These are phyloP conservation scores for Monoraphidium neglectum DNA, from an alignment of 139 green algal genomes.

Conservation along the genomic window DNA sequence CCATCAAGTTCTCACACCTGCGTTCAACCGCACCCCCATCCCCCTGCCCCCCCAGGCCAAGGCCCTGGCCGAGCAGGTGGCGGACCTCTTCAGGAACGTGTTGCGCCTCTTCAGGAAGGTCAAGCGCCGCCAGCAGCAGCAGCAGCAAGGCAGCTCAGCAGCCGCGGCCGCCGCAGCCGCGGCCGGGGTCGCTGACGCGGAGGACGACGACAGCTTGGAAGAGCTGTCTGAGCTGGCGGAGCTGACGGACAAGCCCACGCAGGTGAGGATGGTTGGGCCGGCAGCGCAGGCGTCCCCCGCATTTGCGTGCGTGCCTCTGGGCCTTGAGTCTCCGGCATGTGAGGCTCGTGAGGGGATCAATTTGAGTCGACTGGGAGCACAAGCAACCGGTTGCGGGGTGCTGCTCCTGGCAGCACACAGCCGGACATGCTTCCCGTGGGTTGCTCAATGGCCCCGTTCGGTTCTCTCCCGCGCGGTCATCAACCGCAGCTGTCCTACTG, in stretches of 20 bases:
- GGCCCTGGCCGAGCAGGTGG: constrained; percentile 46
- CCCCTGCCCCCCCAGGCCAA: not conserved
- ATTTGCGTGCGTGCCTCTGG: too few relatives aligned
- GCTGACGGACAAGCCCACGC: constrained; percentile 34
- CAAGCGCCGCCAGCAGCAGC: not conserved
- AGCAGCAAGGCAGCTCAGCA: constrained; percentile 31
- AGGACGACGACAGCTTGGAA: not conserved
- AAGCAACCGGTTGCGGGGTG: too few relatives aligned
- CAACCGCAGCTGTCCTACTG: constrained; percentile 54
- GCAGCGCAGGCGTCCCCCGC: too few relatives aligned
- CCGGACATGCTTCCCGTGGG: too few relatives aligned
- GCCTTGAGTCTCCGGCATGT: too few relatives aligned
- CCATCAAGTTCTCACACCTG: too few relatives aligned
- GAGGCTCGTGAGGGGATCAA: too few relatives aligned
- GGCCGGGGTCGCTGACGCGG: not conserved
- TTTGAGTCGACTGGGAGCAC: too few relatives aligned
- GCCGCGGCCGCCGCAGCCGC: not conserved
- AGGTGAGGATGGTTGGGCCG: too few relatives aligned
- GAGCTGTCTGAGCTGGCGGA: constrained; percentile 49
- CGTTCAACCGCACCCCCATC: not conserved
- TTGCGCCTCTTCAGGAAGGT: constrained; percentile 65
- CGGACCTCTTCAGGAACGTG: constrained; percentile 56
- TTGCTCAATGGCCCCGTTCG: too few relatives aligned
- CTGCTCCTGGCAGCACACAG: too few relatives aligned
- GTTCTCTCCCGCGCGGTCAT: too few relatives aligned